Evolutionary conservation across 2,329 filamentous ascomycete species (phyloP).

Genomic region (Mycosphaerella sp.): DNA sequence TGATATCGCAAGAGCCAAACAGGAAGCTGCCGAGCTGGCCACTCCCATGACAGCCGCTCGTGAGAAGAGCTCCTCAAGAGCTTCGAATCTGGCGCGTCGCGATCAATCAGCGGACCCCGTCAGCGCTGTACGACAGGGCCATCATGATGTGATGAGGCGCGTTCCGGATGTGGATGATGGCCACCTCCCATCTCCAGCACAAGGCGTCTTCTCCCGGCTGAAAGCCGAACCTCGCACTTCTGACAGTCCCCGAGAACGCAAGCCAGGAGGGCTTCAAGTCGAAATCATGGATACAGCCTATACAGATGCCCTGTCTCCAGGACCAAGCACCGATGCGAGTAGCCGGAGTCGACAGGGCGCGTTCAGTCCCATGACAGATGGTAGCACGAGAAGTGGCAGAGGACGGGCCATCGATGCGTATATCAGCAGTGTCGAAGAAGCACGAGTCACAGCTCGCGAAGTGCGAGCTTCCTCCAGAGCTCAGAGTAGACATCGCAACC

Average conservation of each 20-base stretch:
- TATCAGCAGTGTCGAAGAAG: constrained; percentile 77
- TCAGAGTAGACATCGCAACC: constrained; percentile 41
- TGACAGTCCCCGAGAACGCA: constrained; percentile 69
- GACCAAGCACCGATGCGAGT: constrained; percentile 16
- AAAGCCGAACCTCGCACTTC: constrained; percentile 57
- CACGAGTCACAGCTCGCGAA: constrained; percentile 38
- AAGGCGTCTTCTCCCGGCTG: constrained; percentile 55
- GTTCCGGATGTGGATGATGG: constrained; percentile 11
- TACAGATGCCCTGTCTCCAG: constrained; percentile 22
- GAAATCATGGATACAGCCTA: constrained; percentile 41
- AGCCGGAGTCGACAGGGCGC: constrained; percentile 34
- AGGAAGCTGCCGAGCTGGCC: constrained; percentile 54
- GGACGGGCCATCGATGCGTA: constrained; percentile 71
- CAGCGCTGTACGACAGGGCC: constrained; percentile 23
- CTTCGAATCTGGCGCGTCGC: constrained; percentile 11
- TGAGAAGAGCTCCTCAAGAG: constrained; percentile 27
- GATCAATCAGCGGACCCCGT: constrained; percentile 26
- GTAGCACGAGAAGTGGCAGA: constrained; percentile 52
- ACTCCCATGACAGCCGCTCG: constrained; percentile 60
- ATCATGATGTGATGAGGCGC: constrained; percentile 17
- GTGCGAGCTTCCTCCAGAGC: constrained; percentile 25
- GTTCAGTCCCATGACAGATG: constrained; percentile 36
- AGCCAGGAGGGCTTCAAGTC: constrained; percentile 61
- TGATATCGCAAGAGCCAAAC: constrained; percentile 36
- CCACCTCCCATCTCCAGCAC: constrained; percentile 61